A percentile compares a stretch with the other conserved stretches of the same genome.
These are phyloP conservation scores for Phyllosticta paracitricarpa DNA, from an alignment of 2,329 filamentous ascomycete genomes.

Conservation along the genomic window DNA sequence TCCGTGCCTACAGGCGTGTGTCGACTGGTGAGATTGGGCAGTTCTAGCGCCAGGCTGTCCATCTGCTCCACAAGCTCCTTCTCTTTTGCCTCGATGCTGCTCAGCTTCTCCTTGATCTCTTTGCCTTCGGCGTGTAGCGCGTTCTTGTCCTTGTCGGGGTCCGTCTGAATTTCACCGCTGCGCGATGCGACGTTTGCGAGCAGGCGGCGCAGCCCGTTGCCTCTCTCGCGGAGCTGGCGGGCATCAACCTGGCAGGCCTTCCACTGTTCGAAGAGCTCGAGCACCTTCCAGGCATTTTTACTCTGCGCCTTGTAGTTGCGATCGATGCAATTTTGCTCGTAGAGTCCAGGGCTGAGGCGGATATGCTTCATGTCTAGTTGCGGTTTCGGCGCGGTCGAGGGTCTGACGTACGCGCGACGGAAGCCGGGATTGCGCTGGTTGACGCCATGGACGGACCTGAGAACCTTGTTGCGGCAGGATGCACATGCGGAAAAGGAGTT, in stretches of 20 bases:
- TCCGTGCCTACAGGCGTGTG: conserved; percentile 63
- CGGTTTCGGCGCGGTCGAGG: conserved; percentile 67
- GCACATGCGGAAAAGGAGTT: conserved; percentile 15
- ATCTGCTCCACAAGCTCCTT: conserved; percentile 55
- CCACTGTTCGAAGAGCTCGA: conserved; percentile 39
- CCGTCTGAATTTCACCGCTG: conserved; percentile 18
- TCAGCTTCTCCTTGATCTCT: conserved; percentile 52
- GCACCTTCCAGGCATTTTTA: conserved; percentile 43
- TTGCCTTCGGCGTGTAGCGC: conserved; percentile 55
- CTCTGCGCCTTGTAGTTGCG: conserved; percentile 63
- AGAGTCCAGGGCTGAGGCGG: conserved; percentile 69
- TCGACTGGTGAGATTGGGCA: conserved; percentile 78
- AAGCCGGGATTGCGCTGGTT: conserved; percentile 12
- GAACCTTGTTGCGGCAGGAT: conserved; percentile 10
- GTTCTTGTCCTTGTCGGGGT: conserved; percentile 33
- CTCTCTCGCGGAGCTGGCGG: conserved; percentile 53
- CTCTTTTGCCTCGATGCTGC: conserved; percentile 52
- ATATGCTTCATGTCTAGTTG: conserved; percentile 82
- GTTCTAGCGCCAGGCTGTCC: conserved; percentile 59
- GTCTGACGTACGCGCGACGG: conserved; percentile 40
- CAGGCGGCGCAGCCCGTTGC: conserved; percentile 53
- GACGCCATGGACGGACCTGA: neutral
- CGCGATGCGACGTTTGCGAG: conserved; percentile 32
- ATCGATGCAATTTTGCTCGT: conserved; percentile 72
- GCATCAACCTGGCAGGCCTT: conserved; percentile 46